These are phyloP conservation scores for Sclerotiophoma versabilis DNA, from an alignment of 2,329 filamentous ascomycete genomes.

Conservation along the genomic window DNA sequence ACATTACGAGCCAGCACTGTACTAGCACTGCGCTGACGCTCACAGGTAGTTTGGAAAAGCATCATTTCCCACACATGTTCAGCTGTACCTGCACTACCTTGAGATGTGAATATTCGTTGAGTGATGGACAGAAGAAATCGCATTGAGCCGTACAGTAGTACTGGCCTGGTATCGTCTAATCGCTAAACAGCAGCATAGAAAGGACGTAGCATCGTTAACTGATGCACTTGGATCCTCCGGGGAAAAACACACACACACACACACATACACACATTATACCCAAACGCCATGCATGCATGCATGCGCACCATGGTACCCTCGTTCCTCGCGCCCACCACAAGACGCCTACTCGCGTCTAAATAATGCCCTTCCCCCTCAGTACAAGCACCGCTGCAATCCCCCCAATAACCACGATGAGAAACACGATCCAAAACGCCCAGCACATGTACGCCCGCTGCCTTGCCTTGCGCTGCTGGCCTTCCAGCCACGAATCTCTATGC, in stretches of 20 bases:
- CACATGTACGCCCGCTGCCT: conserved; percentile 57
- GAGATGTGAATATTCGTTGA: not conserved
- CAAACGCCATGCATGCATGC: not conserved
- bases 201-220: not conserved
- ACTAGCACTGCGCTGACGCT: conserved; percentile 2
- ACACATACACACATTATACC: not conserved
- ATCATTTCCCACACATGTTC: not conserved
- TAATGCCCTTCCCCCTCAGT: conserved; percentile 42
- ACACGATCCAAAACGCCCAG: conserved; percentile 56
- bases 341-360: conserved; percentile 22
- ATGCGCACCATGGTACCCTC: not conserved
- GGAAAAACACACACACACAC: not conserved
- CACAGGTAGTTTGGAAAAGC: conserved; percentile 5
- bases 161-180: conserved; percentile 15
- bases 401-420: conserved; percentile 55
- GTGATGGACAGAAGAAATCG: conserved; percentile 3
- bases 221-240: not conserved
- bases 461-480: conserved; percentile 57
- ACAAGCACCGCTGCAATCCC: conserved; percentile 57
- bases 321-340: too few relatives aligned
- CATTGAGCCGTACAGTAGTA: conserved; percentile 6
- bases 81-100: not conserved
- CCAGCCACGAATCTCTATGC: conserved; percentile 56
- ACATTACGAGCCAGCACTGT: conserved; percentile 14
- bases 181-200: conserved; percentile 1